These are phyloP conservation scores for Cercospora sp. DNA, from an alignment of 2,329 filamentous ascomycete species.

Conservation along the genomic window DNA sequence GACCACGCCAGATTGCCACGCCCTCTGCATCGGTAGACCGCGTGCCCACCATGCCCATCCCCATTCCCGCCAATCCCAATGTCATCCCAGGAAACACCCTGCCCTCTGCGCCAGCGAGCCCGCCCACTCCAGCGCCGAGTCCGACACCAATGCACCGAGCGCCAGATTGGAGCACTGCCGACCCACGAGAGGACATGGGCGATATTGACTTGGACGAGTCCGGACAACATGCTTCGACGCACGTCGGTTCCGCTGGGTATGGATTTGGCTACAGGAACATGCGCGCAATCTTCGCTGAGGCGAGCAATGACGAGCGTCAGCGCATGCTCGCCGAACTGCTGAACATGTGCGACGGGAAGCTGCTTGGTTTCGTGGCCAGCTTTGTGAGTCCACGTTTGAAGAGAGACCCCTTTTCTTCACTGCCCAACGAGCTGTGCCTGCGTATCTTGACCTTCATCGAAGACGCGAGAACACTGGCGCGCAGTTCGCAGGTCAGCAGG, in stretches of 20 bases:
- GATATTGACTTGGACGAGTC: constrained; percentile 35
- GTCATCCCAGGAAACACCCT: constrained; percentile 61
- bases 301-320: constrained; percentile 73
- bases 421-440: constrained; percentile 91
- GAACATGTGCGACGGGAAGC: constrained; percentile 91
- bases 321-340: constrained; percentile 82
- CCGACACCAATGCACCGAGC: constrained; percentile 63
- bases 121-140: constrained; percentile 66
- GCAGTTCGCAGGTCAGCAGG: constrained; percentile 92
- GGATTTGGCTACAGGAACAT: constrained; percentile 64
- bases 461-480: constrained; percentile 87
- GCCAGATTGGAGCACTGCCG: constrained; percentile 75
- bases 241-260: constrained; percentile 32
- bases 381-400: constrained; percentile 93
- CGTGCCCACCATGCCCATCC: constrained; percentile 46
- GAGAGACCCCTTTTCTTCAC: constrained; percentile 89
- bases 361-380: constrained; percentile 92
- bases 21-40: constrained; percentile 30
- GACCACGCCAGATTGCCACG: constrained; percentile 50
- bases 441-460: constrained; percentile 96
- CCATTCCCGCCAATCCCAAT: constrained; percentile 46
- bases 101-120: constrained; percentile 64
- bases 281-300: constrained; percentile 74
- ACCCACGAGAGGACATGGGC: constrained; percentile 79
- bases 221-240: constrained; percentile 27